Evolutionary conservation across 164 flowering plant genomes (phyloP).

Genomic region (Umbilicus rupestris): DNA sequence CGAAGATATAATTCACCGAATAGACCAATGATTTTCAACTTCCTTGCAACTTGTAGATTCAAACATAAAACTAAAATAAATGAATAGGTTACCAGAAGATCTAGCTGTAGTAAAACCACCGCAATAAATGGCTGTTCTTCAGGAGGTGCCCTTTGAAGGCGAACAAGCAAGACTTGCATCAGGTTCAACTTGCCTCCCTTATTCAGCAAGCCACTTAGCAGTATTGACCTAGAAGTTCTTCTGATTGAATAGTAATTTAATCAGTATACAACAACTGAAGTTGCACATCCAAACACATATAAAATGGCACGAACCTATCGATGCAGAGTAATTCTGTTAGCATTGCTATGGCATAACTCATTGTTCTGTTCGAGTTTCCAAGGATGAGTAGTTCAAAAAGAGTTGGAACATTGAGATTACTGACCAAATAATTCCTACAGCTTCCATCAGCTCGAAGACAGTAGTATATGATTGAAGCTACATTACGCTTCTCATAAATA

Average conservation of each 20-base stretch:
- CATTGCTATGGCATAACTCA: conserved; percentile 23
- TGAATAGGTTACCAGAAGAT: conserved; percentile 46
- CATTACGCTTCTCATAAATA: conserved; percentile 25
- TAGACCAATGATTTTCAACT: background rate
- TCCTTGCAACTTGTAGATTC: background rate
- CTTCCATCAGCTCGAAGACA: conserved; percentile 53
- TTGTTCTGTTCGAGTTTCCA: conserved; percentile 15
- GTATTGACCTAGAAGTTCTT: conserved; percentile 28
- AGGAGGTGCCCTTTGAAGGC: conserved; percentile 39
- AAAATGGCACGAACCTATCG: conserved; percentile 26
- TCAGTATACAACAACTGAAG: background rate
- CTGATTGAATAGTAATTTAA: conserved; percentile 18
- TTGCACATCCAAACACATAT: background rate
- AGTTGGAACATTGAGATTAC: conserved; percentile 30
- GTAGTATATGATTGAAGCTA: conserved; percentile 27
- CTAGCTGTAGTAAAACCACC: conserved; percentile 48
- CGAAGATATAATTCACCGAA: background rate
- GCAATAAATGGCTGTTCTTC: conserved; percentile 53
- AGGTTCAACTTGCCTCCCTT: conserved; percentile 40
- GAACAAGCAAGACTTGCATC: conserved; percentile 45
- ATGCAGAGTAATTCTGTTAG: conserved; percentile 47
- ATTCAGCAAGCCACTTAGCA: conserved; percentile 28
- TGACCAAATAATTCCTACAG: conserved; percentile 44
- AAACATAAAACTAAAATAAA: background rate
- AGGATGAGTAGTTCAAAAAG: conserved; percentile 37